These are phyloP conservation scores for Penicillium sp. DNA, from an alignment of 2,329 filamentous ascomycete species.

Conservation along the genomic window DNA sequence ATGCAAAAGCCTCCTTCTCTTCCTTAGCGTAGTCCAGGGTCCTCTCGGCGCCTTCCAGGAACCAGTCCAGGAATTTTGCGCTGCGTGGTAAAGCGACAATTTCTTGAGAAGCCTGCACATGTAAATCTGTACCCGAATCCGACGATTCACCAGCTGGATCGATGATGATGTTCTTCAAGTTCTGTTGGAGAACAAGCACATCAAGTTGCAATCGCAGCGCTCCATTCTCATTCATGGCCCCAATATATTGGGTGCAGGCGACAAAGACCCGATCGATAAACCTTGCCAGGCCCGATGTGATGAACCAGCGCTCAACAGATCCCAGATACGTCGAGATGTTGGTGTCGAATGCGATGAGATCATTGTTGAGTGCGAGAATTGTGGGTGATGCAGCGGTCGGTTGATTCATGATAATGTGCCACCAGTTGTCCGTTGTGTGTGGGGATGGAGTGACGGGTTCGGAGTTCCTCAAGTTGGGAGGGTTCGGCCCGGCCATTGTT, in stretches of 20 bases:
- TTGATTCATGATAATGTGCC: constrained; percentile 44
- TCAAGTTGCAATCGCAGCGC: constrained; percentile 89
- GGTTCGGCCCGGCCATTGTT: constrained; percentile 60
- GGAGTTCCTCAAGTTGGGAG: constrained; percentile 33
- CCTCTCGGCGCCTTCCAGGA: constrained; percentile 48
- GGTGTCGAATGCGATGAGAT: constrained; percentile 84
- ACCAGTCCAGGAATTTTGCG: constrained; percentile 50
- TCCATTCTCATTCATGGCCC: constrained; percentile 80
- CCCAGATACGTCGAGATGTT: constrained; percentile 73
- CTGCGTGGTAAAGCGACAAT: constrained; percentile 45
- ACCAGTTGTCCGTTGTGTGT: constrained; percentile 70
- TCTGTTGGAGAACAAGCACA: constrained; percentile 91
- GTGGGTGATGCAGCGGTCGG: constrained; percentile 56
- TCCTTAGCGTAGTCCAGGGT: constrained; percentile 47
- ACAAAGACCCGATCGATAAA: constrained; percentile 81
- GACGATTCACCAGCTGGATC: constrained; percentile 24
- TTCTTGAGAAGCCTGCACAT: constrained; percentile 28
- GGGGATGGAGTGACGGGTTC: constrained; percentile 53
- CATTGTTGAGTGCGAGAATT: constrained; percentile 79
- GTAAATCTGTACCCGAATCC: constrained; percentile 3
- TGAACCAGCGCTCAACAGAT: constrained; percentile 68
- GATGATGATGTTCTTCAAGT: constrained; percentile 83
- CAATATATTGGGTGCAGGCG: constrained; percentile 66
- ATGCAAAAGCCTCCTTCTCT: constrained; percentile 43
- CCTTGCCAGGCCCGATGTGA: constrained; percentile 72